phyloP scores from a whole-genome alignment of 2,329 filamentous ascomycete species.

The Dactylonectria macrodidyma region DNA sequence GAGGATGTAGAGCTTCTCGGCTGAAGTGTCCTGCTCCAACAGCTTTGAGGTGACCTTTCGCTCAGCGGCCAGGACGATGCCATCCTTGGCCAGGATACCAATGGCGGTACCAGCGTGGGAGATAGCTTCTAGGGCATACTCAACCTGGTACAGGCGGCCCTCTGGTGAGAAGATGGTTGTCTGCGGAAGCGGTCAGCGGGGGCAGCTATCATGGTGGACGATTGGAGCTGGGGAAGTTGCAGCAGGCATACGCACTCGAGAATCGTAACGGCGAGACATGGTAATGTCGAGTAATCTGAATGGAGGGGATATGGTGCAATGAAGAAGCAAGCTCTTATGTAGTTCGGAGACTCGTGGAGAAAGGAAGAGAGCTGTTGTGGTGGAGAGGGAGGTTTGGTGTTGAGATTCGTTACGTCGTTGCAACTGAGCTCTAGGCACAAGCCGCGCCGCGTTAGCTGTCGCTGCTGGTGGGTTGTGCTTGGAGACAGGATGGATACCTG shows the following conservation, averaged over 20 bases:
- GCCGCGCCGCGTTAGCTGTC: constrained; percentile 55
- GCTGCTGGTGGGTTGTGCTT: constrained; percentile 34
- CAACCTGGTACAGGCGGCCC: constrained; percentile 97
- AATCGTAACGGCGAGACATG: constrained; percentile 99
- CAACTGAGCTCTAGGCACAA: constrained; percentile 62
- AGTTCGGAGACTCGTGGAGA: constrained; percentile 16
- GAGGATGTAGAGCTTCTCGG: constrained; percentile 99
- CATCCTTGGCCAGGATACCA: constrained; percentile 97
- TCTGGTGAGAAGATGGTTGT: constrained; percentile 99
- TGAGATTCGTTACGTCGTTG: constrained; percentile 37
- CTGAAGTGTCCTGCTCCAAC: constrained; percentile 98
- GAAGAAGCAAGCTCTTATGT: constrained; percentile 14
- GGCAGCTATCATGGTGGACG: constrained; percentile 22
- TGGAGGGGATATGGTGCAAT: constrained; percentile 21
- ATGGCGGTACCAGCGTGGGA: constrained; percentile 98
- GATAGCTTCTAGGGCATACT: constrained; percentile 99
- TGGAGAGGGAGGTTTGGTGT: constrained; percentile 37
- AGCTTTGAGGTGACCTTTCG: constrained; percentile 99
- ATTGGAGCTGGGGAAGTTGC: constrained; percentile 36
- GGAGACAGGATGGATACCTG: constrained; percentile 40
- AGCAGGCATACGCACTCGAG: constrained; percentile 77
- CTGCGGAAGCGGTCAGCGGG: constrained; percentile 62
- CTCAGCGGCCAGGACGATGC: constrained; percentile 97
- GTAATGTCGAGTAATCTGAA: constrained; percentile 49
- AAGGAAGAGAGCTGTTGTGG: constrained; percentile 28